These are phyloP conservation scores for Colletotrichum melonis DNA, from an alignment of 2,329 filamentous ascomycete genomes.

Conservation along the genomic window DNA sequence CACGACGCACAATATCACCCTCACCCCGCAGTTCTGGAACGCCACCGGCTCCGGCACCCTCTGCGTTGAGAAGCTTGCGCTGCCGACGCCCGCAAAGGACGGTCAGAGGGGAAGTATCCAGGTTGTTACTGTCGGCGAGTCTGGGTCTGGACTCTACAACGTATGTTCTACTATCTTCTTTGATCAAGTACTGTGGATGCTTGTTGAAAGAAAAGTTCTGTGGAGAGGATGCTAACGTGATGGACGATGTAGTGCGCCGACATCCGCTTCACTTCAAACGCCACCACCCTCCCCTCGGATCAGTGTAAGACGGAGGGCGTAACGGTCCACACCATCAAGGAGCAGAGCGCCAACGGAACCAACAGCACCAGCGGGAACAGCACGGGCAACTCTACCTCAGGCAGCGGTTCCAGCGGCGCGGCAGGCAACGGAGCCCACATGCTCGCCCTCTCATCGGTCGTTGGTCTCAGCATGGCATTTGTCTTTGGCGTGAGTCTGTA, in stretches of 20 bases:
- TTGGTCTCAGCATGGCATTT: constrained; percentile 52
- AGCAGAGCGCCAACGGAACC: constrained; percentile 41
- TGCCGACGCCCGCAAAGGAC: constrained; percentile 65
- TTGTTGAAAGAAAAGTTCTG: too few relatives aligned
- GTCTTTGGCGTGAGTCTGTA: constrained; percentile 50
- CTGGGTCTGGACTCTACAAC: constrained; percentile 74
- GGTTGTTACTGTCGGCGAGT: constrained; percentile 72
- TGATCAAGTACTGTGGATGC: not conserved
- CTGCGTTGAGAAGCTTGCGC: constrained; percentile 70
- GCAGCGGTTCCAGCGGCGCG: constrained; percentile 29
- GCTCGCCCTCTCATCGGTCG: constrained; percentile 47
- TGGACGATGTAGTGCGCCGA: constrained; percentile 71
- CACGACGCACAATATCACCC: constrained; percentile 75
- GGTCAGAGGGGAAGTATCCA: constrained; percentile 76
- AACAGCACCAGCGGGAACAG: constrained; percentile 15
- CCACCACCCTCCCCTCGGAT: constrained; percentile 55
- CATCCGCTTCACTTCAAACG: constrained; percentile 70
- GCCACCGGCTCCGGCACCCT: constrained; percentile 71
- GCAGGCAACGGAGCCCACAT: constrained; percentile 36
- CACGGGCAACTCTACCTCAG: constrained; percentile 25
- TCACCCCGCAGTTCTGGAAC: constrained; percentile 70
- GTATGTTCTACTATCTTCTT: constrained; percentile 47
- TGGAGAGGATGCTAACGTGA: constrained; percentile 24
- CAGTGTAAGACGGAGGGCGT: constrained; percentile 71
- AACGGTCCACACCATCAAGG: constrained; percentile 46